Conservation (phyloP, 2,329 filamentous ascomycete genomes). For the Ophiostoma perfectum region DNA sequence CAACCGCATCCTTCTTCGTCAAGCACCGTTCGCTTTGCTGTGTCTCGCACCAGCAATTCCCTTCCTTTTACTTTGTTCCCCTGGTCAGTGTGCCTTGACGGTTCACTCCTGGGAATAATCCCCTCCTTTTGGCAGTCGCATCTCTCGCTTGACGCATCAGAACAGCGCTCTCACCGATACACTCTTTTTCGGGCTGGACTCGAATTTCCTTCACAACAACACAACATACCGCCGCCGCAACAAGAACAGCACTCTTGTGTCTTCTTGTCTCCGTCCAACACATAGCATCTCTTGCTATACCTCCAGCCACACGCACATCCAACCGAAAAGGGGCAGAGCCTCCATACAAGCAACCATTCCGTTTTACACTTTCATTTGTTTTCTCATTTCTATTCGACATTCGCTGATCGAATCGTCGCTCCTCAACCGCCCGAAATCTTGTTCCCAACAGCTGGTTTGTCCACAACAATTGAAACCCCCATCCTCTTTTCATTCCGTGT, state of each 20-base stretch:
- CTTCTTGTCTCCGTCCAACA: not conserved
- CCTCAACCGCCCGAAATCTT: conserved; percentile 7
- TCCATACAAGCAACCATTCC: conserved; percentile 17
- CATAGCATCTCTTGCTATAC: conserved; percentile 17
- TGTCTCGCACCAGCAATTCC: conserved; percentile 14
- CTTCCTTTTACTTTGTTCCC: conserved; percentile 16
- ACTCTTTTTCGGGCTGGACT: conserved; percentile 34
- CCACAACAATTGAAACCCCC: conserved; percentile 17
- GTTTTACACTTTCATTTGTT: conserved; percentile 6
- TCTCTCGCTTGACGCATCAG: conserved; percentile 32
- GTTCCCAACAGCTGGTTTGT: conserved; percentile 24
- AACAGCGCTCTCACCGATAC: conserved; percentile 23
- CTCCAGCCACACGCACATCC: conserved; percentile 3
- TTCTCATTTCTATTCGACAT: conserved; percentile 8
- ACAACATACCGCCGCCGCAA: too few relatives aligned
- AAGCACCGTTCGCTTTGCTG: not conserved
- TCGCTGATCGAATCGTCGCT: conserved; percentile 21
- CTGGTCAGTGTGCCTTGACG: conserved; percentile 28
- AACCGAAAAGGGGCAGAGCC: conserved; percentile 27
- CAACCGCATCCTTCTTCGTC: not conserved
- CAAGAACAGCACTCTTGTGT: conserved; percentile 9
- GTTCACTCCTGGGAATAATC: conserved; percentile 25
- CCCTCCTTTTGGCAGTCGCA: conserved; percentile 19
- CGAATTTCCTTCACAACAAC: conserved; percentile 24
- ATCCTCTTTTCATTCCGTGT: conserved; percentile 2